A percentile compares a stretch with the other conserved stretches of the same genome.
These are phyloP conservation scores for Eucalyptus marginata DNA, from an alignment of 345 rosid genomes.

Conservation along the genomic window DNA sequence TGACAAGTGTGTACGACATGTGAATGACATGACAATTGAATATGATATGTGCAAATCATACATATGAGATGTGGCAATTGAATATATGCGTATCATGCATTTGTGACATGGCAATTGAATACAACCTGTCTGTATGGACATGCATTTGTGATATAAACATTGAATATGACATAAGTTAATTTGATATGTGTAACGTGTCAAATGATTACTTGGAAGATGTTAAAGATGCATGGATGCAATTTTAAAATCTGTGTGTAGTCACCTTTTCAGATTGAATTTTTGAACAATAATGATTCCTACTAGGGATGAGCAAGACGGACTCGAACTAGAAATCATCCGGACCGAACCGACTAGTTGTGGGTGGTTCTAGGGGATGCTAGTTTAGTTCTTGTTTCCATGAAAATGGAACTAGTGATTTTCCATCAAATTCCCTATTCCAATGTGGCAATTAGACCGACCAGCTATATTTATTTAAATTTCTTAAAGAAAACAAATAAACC, in stretches of 20 bases:
- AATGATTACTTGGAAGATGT: background rate
- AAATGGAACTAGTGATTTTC: no score
- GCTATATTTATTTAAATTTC: no score
- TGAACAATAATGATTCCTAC: background rate
- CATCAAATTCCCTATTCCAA: no score
- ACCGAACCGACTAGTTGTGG: no score
- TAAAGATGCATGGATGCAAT: background rate
- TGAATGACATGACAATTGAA: background rate
- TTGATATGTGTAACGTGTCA: background rate
- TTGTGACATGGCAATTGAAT: background rate
- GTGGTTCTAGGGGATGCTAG: no score
- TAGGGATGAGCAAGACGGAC: no score
- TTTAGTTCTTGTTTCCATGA: no score
- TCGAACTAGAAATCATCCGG: rapidly evolving
- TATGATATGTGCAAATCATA: background rate
- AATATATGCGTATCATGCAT: background rate
- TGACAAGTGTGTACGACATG: background rate
- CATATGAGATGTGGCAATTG: background rate
- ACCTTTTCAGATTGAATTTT: background rate
- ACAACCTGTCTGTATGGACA: background rate
- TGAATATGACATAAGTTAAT: background rate
- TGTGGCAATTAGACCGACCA: no score
- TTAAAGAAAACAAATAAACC: no score
- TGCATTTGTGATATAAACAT: background rate
- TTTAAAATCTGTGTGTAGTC: background rate